These are phyloP conservation scores for Boletus subparvulus DNA, from an alignment of 768 basidiomycete genomes.

Conservation along the genomic window DNA sequence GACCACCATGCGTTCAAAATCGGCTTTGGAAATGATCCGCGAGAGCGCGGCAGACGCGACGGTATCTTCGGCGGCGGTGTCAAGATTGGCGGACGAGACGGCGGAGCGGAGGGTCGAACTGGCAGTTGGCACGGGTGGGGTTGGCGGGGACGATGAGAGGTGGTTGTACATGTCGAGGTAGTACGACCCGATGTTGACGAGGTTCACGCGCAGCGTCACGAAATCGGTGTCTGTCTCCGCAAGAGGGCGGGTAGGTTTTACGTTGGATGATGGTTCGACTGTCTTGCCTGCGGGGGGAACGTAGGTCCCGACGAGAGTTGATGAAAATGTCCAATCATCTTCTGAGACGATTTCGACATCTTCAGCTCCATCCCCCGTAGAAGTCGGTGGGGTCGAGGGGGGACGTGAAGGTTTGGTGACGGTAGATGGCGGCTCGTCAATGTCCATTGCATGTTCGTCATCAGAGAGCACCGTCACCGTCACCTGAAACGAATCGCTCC, in stretches of 20 bases:
- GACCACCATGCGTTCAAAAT: conserved; percentile 82
- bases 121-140: not conserved
- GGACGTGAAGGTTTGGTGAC: conserved; percentile 11
- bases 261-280: not conserved
- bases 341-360: conserved; percentile 8
- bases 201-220: conserved; percentile 21
- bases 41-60: conserved; percentile 68
- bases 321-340: conserved; percentile 22
- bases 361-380: not conserved
- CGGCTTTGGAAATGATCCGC: conserved; percentile 81
- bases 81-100: conserved; percentile 30
- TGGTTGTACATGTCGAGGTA: conserved; percentile 20
- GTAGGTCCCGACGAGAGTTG: conserved; percentile 28
- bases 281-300: conserved; percentile 15
- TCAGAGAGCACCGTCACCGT: conserved; percentile 24
- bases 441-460: conserved; percentile 27
- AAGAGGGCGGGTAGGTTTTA: not conserved
- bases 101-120: conserved; percentile 23
- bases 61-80: conserved; percentile 47
- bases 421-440: conserved; percentile 24
- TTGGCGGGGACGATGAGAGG: not conserved
- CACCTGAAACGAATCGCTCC: conserved; percentile 16
- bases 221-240: not conserved
- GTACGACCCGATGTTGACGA: conserved; percentile 19
- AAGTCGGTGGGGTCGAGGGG: not conserved